Evolutionary conservation across 306 rosid genomes (phyloP), one percentile per base, ranked within the genome.

Genomic region (Adenanthera pavonina): DNA sequence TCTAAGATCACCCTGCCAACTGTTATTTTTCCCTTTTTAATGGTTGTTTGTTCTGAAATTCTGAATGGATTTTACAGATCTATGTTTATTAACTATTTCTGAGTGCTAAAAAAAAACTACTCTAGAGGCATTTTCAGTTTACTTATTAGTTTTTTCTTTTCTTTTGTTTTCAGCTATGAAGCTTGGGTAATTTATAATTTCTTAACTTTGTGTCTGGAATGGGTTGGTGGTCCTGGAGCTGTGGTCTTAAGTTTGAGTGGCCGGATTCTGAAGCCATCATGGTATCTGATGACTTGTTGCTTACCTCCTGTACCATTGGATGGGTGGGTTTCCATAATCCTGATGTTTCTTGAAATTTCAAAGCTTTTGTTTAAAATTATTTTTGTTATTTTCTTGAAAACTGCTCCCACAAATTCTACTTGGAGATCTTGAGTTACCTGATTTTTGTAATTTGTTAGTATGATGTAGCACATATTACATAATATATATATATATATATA

Each of bases 181-280:
- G 98, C 98, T 53, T 94, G 97, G 97, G 97, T 94, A 81, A 94
- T 94, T 57, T 94, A 94, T 82, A 94, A 91, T 80, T 94, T 94
- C 76, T 84, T 94, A 41, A 90, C 98, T 2, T 81, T 94, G 53
- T 94, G 98, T 81, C 89, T 94, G 69, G 97, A 89, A 76, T 94
- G 98, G 98, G 98, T 94, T 86, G 98, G 98, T 81, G 98, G 98
- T 57, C 98, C 98, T 66, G 98, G 98, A 75, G 91, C 98, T 46
- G 98, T 92, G 57, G 98, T 90, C 46, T 82, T 94, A 79, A 94
- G 98, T 85, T 92, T 94, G 85, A 89, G 83, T 35, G 98, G 98
- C 34, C 91, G 94, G 78, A 78, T 89, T 80, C 82, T 94, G 85
- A 94, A 90, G 90, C 94, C 98, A 64, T 90, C 98, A 2, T 92